Conservation (phyloP, 441 rosid species). For the Euphorbia celastroides region DNA sequence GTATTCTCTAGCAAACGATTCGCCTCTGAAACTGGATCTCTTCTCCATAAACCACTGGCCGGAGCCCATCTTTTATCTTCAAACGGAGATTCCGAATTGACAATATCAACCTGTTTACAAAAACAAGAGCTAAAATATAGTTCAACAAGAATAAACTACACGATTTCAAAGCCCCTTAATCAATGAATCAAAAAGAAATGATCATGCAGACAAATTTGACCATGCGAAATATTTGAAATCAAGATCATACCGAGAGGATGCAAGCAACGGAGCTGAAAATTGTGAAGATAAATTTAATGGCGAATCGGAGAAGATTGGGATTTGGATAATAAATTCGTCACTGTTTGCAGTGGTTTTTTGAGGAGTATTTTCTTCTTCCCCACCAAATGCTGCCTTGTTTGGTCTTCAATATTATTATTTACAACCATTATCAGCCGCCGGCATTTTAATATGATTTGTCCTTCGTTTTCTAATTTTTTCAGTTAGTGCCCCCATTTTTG, state of each 20-base stretch:
- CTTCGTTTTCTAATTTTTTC: not conserved
- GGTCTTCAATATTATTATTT: not conserved
- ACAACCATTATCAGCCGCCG: not conserved
- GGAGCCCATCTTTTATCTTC: slow-evolving; percentile 39
- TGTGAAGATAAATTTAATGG: not conserved
- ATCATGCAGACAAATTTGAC: not conserved
- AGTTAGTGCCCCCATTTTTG: not conserved
- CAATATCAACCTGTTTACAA: not conserved
- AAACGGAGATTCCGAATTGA: not conserved
- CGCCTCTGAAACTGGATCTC: slow-evolving; percentile 45
- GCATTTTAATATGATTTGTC: not conserved
- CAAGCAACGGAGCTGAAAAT: not conserved
- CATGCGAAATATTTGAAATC: not conserved
- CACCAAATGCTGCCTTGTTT: not conserved
- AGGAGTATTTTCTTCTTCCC: not conserved
- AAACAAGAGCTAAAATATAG: not conserved
- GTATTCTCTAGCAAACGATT: slow-evolving; percentile 41
- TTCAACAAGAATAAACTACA: not conserved
- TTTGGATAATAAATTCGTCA: too few relatives aligned
- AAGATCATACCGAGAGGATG: slow-evolving; percentile 2
- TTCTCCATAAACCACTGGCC: slow-evolving; percentile 61
- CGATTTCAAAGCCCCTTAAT: not conserved
- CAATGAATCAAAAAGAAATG: not conserved
- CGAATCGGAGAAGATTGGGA: not conserved
- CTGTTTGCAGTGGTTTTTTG: not conserved